Conservation (phyloP, 2,329 filamentous ascomycete species). For the Teratosphaeria zuluensis region DNA sequence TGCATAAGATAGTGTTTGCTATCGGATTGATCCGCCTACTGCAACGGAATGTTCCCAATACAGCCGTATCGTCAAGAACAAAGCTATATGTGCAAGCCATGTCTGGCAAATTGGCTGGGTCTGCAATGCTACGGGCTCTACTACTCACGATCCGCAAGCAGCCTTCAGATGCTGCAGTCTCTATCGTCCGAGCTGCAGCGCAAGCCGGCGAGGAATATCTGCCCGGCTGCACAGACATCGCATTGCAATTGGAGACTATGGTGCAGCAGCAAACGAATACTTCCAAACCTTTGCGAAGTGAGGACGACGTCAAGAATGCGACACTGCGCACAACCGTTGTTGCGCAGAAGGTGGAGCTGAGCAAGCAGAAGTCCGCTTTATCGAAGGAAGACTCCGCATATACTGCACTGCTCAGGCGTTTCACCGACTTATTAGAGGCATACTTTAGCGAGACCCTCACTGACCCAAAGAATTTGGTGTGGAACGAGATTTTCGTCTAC, state of each 20-base stretch:
- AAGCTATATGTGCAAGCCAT: slow-evolving; percentile 53
- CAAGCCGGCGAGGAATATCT: neutral
- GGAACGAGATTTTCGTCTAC: slow-evolving; percentile 68
- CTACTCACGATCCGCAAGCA: slow-evolving; percentile 52
- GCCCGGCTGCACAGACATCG: slow-evolving; percentile 4
- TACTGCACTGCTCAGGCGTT: slow-evolving; percentile 52
- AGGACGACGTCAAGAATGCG: slow-evolving; percentile 61
- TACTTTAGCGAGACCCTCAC: slow-evolving; percentile 40
- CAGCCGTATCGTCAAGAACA: slow-evolving; percentile 29
- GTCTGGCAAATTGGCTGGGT: slow-evolving; percentile 43
- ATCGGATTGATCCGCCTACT: slow-evolving; percentile 26
- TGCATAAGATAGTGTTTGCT: slow-evolving; percentile 17
- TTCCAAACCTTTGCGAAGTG: slow-evolving; percentile 52
- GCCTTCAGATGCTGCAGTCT: slow-evolving; percentile 43
- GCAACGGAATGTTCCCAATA: slow-evolving; percentile 30
- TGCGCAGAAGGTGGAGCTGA: slow-evolving; percentile 71
- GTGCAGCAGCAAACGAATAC: slow-evolving; percentile 8
- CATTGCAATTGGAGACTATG: slow-evolving; percentile 14
- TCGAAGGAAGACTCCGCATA: slow-evolving; percentile 63
- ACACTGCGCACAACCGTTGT: slow-evolving; percentile 68
- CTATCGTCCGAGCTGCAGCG: slow-evolving; percentile 27
- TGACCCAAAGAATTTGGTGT: slow-evolving; percentile 43
- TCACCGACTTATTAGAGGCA: slow-evolving; percentile 42
- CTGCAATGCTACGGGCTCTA: slow-evolving; percentile 44
- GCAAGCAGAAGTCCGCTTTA: slow-evolving; percentile 61